These are phyloP conservation scores for Phytophthora kernoviae DNA, from an alignment of 352 stramenopile genomes.

Conservation along the genomic window DNA sequence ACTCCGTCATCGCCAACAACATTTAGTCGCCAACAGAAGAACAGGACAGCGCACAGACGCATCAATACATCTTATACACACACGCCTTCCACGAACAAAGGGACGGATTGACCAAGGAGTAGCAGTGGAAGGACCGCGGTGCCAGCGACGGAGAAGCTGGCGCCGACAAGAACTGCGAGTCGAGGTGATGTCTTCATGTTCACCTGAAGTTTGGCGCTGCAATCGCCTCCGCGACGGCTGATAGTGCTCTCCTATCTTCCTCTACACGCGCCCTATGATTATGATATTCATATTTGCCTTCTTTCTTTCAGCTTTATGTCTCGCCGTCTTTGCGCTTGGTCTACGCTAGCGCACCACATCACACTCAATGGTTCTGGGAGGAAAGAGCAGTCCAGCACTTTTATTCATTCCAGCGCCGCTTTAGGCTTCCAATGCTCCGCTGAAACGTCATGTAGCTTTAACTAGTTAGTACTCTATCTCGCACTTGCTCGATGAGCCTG, in stretches of 20 bases:
- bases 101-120: constrained; percentile 15
- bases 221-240: constrained; percentile 6
- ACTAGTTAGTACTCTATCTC: not conserved
- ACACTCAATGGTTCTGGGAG: not conserved
- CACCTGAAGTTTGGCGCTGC: constrained; percentile 2
- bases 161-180: constrained; percentile 7
- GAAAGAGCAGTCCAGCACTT: constrained; percentile 3
- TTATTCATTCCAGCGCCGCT: constrained; percentile 20
- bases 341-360: too few species aligned
- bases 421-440: constrained; percentile 5
- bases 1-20: constrained; percentile 89
- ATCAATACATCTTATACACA: constrained; percentile 37
- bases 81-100: constrained; percentile 27
- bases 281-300: constrained; percentile 18
- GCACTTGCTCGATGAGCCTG: not conserved
- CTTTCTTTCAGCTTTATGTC: not conserved
- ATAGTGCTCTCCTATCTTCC: constrained; percentile 24
- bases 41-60: constrained; percentile 23
- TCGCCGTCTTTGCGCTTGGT: not conserved
- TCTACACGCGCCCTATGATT: constrained; percentile 18
- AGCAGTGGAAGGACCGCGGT: constrained; percentile 7
- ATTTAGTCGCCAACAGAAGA: constrained; percentile 62
- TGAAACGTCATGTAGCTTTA: not conserved
- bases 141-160: constrained; percentile 1
- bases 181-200: constrained; percentile 1